Base-by-base conservation (phyloP, 116 monocot species). In the Zostera marina region DNA sequence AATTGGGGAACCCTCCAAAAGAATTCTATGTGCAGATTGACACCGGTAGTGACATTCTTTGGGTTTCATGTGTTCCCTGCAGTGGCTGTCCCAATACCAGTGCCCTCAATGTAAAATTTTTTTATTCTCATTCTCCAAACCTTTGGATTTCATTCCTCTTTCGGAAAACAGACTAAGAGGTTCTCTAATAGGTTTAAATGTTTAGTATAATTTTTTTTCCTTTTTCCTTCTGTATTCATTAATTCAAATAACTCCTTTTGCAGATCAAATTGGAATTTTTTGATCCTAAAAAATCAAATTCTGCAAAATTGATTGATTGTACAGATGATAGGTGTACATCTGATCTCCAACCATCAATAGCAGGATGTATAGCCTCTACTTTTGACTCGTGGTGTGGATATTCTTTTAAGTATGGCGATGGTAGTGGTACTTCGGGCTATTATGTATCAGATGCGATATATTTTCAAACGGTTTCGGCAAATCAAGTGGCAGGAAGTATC, bases 21-120 rank as follows among this genome's bases (percentile, higher is more conserved):
- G 91, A 99, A 75, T 99, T 91, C 60, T 91, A 84, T 53, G 99
- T 99, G 38, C 99, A 99, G 71, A 99, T 99, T 56, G 99, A 99
- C 48, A 87, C 91, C 0, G 91, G 99, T 8, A 99, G 99, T 49
- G 99, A 99, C 51, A 77, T 91, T 22, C 78, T 99, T 49, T 99
- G 99, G 99, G 99, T 99, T 14, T 70, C 79, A 21, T 99, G 99
- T 68, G 74, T 53, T 64, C 67, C 84, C 21, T 99, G 91, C 64
- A 68, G 26, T 63, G 87, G 87, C 15, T 99, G 91, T 58, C 91
- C 99, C 4, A 57, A 60, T 14, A 72, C 70, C 26, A 99, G 99
- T 62, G 91, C 84, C 40, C 87, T 99, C 63, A 82, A 78, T 71
- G 99, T 99, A 69, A 69, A 80, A 44, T 42, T 12, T 9, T 32